Evolutionary conservation across 2,329 filamentous ascomycete genomes (phyloP).

Genomic region (Emergomyces orientalis): DNA sequence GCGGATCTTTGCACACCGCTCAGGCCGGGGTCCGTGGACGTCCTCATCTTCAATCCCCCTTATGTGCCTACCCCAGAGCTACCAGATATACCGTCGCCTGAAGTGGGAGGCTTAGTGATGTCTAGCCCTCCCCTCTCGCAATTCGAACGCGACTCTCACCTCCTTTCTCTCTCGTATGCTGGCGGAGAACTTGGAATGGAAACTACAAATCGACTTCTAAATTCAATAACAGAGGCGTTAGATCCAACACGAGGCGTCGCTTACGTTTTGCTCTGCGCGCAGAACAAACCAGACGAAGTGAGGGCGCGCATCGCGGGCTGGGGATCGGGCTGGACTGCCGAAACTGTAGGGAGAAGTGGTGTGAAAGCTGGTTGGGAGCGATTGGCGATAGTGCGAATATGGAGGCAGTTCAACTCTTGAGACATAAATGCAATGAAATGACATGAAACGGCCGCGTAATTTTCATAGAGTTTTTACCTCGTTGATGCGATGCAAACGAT

Average conservation of each 20-base stretch:
- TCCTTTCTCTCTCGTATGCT: slow-evolving; percentile 79
- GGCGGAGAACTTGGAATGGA: slow-evolving; percentile 91
- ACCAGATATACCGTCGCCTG: slow-evolving; percentile 44
- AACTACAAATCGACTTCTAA: slow-evolving; percentile 70
- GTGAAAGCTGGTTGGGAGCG: slow-evolving; percentile 91
- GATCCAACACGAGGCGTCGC: slow-evolving; percentile 60
- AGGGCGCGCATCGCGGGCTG: slow-evolving; percentile 52
- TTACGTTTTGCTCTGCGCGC: slow-evolving; percentile 80
- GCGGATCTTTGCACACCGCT: slow-evolving; percentile 62
- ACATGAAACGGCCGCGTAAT: neutral
- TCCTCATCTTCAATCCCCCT: slow-evolving; percentile 92
- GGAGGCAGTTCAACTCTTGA: slow-evolving; percentile 40
- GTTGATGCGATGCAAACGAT: neutral
- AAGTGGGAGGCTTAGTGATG: slow-evolving; percentile 15
- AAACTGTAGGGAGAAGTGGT: slow-evolving; percentile 73
- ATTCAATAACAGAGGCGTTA: slow-evolving; percentile 56
- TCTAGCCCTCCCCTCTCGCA: slow-evolving; percentile 22
- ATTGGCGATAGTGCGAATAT: slow-evolving; percentile 79
- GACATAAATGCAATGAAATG: neutral
- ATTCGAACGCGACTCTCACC: slow-evolving; percentile 73
- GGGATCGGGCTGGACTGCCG: slow-evolving; percentile 58
- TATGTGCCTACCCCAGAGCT: slow-evolving; percentile 82
- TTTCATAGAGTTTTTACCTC: neutral
- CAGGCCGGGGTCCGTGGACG: slow-evolving; percentile 54
- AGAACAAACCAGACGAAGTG: slow-evolving; percentile 74